A percentile compares a stretch with the other conserved stretches of the same genome.
These are phyloP conservation scores for Hypoxylon perforatum DNA, from an alignment of 495 filamentous ascomycete species.

Conservation along the genomic window DNA sequence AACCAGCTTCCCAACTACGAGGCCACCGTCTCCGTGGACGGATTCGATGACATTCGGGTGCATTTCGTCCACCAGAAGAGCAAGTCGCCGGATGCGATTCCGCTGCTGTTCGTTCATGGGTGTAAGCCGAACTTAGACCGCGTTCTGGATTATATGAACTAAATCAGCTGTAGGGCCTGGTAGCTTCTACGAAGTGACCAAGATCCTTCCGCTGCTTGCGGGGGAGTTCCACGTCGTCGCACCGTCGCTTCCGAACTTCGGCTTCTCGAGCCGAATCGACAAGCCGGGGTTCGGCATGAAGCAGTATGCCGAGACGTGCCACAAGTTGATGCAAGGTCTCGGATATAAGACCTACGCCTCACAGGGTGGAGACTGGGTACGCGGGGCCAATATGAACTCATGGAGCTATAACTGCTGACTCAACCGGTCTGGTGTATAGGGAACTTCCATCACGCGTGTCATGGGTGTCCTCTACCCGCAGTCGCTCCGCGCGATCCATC, in stretches of 20 bases:
- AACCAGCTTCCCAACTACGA: conserved; percentile 65
- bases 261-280: conserved; percentile 62
- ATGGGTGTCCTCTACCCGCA: not conserved
- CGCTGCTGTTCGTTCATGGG: conserved; percentile 67
- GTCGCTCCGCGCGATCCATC: not conserved
- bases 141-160: not conserved
- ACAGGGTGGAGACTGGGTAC: conserved; percentile 4
- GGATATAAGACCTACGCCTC: not conserved
- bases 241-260: conserved; percentile 73
- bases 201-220: conserved; percentile 68
- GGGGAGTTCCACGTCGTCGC: conserved; percentile 68
- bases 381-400: not conserved
- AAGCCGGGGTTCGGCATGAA: conserved; percentile 63
- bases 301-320: not conserved
- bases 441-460: not conserved
- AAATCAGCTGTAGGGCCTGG: conserved; percentile 64
- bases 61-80: conserved; percentile 64
- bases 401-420: not conserved
- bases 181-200: conserved; percentile 72
- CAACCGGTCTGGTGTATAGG: not conserved
- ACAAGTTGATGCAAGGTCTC: conserved; percentile 1
- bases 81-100: conserved; percentile 54
- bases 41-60: conserved; percentile 53
- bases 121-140: conserved; percentile 56
- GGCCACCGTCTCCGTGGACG: conserved; percentile 53